Percentiles rank a stretch among this genome's conserved stretches.
Conservation (phyloP, 208 protist species). For the Endotrypanum monterogeii region DNA sequence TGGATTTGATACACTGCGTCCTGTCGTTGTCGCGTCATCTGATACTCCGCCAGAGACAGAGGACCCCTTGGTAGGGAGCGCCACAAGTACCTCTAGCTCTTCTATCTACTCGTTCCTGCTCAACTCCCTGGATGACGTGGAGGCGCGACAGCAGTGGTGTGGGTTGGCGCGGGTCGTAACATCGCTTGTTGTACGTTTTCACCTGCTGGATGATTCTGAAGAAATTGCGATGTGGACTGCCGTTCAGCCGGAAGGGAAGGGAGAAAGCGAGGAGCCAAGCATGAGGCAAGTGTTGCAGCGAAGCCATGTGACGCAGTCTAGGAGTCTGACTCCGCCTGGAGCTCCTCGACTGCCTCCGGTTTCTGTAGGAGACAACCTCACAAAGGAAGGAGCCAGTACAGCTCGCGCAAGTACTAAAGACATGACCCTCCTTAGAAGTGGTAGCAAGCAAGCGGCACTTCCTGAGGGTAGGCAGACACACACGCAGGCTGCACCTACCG, state of each 20-base stretch:
- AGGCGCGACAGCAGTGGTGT: slow-evolving; percentile 55
- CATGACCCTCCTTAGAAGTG: background rate
- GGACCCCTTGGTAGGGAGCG: background rate
- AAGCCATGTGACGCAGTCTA: background rate
- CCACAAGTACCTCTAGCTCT: background rate
- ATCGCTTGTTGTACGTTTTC: slow-evolving; percentile 67
- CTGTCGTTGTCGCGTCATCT: background rate
- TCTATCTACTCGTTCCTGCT: slow-evolving; percentile 41
- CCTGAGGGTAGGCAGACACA: background rate
- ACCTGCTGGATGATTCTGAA: slow-evolving; percentile 53
- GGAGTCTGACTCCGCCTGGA: background rate
- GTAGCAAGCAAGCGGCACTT: background rate
- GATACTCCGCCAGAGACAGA: background rate
- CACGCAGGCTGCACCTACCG: background rate
- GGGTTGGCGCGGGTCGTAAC: slow-evolving; percentile 67
- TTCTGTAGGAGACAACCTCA: background rate
- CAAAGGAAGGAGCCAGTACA: background rate
- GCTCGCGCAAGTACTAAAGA: background rate
- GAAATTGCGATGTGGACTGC: slow-evolving; percentile 12
- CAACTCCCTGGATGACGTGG: slow-evolving; percentile 38
- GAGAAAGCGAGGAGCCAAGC: background rate
- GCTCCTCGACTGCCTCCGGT: slow-evolving; percentile 3
- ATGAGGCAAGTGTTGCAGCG: background rate
- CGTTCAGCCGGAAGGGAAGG: background rate
- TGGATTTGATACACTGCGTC: slow-evolving; percentile 23